Percentiles rank a stretch among this genome's conserved stretches.
Evolutionary conservation across 2,329 filamentous ascomycete genomes (phyloP).

Genomic region (Orbilia brochopaga): DNA sequence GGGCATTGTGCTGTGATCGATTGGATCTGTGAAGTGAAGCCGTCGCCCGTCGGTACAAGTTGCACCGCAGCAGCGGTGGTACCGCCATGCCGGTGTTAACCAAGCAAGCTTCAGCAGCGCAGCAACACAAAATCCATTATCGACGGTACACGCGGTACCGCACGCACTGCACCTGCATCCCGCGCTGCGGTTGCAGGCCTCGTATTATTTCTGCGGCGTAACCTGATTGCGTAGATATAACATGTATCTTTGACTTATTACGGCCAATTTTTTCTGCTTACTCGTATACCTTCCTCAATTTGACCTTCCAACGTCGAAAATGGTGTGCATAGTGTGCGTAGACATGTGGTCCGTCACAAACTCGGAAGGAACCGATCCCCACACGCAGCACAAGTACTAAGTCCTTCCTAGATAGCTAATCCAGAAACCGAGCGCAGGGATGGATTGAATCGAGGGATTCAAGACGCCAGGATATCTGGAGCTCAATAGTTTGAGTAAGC

Average conservation of each 20-base stretch:
- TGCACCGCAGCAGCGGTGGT: constrained; percentile 12
- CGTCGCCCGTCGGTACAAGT: too few species aligned
- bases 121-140: constrained; percentile 28
- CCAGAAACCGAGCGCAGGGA: not conserved
- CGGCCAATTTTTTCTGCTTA: not conserved
- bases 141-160: constrained; percentile 14
- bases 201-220: too few species aligned
- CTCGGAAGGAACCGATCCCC: not conserved
- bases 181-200: too few species aligned
- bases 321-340: too few species aligned
- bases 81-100: too few species aligned
- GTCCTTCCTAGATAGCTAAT: constrained; percentile 6
- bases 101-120: too few species aligned
- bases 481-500: not conserved
- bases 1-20: not conserved
- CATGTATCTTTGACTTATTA: too few species aligned
- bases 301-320: not conserved
- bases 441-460: not conserved
- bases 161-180: not conserved
- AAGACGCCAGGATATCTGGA: not conserved
- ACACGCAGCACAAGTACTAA: not conserved
- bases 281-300: not conserved
- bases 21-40: not conserved
- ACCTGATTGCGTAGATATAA: too few species aligned
- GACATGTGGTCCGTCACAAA: not conserved